Percentiles rank a stretch among this genome's conserved stretches.
phyloP scores from a whole-genome alignment of 306 rosid genomes.

The Acacia confusa region DNA sequence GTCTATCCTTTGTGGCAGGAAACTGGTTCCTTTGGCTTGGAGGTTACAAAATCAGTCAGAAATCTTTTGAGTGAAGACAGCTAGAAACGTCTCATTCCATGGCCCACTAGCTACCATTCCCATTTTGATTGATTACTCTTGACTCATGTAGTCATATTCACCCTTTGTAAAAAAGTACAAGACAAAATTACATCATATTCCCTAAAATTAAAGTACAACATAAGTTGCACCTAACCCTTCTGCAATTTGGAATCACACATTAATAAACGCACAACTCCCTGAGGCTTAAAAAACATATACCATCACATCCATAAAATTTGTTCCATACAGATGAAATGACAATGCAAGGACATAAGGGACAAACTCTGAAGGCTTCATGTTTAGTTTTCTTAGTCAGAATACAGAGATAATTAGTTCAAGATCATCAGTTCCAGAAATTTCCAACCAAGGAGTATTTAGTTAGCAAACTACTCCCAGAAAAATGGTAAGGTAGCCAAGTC shows the following conservation, averaged over 20 bases:
- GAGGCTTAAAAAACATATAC: not conserved
- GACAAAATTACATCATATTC: not conserved
- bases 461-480: conserved; percentile 56
- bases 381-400: not conserved
- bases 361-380: not conserved
- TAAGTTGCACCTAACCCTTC: not conserved
- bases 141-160: not conserved
- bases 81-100: not conserved
- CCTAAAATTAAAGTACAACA: not conserved
- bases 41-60: conserved; percentile 17
- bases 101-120: conserved; percentile 6
- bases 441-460: not conserved
- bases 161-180: not conserved
- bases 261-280: not conserved
- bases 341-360: not conserved
- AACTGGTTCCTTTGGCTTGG: not conserved
- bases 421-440: not conserved
- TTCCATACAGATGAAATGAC: not conserved
- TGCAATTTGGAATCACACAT: not conserved
- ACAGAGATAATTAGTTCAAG: conserved; percentile 12
- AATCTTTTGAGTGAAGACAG: conserved; percentile 20
- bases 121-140: not conserved
- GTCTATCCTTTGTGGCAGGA: too few species aligned
- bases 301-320: not conserved
- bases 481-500: conserved; percentile 54